phyloP scores from a whole-genome alignment of 129 eudicot species.

The Heracleum sosnowskyi region DNA sequence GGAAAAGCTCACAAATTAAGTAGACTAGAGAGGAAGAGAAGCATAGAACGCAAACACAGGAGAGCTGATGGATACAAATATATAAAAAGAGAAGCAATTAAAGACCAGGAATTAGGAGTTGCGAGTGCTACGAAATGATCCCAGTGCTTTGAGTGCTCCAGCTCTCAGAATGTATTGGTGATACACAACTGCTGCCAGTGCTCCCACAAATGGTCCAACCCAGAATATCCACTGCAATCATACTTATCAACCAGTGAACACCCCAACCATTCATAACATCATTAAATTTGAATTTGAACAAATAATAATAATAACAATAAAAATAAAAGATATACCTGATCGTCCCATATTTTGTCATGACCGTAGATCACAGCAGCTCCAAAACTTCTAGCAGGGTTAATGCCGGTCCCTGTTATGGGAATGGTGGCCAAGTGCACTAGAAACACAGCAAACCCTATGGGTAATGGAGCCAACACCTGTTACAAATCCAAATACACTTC shows the following conservation, averaged over 20 bases:
- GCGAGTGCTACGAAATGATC: constrained; percentile 9
- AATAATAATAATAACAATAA: no score
- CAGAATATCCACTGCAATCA: constrained; percentile 12
- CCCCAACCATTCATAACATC: background rate
- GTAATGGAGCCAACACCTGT: constrained; percentile 10
- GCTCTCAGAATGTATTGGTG: constrained; percentile 10
- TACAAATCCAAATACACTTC: background rate
- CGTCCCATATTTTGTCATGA: constrained; percentile 7
- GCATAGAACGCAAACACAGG: background rate
- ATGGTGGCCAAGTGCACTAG: constrained; percentile 14
- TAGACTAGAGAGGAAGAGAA: background rate
- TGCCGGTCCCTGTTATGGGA: constrained; percentile 2
- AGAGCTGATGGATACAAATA: background rate
- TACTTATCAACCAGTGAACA: background rate
- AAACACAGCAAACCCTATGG: constrained; percentile 9
- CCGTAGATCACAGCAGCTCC: constrained; percentile 8
- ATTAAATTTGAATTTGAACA: background rate
- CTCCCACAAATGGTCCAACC: constrained; percentile 9
- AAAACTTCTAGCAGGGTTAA: constrained; percentile 12
- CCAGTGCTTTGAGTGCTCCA: constrained; percentile 7
- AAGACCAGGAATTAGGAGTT: background rate
- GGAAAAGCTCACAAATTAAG: background rate
- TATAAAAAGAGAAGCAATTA: background rate
- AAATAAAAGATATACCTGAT: background rate
- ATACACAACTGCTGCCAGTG: constrained; percentile 4